phyloP scores from a whole-genome alignment of 352 stramenopile genomes.

The Globisporangium radiosum region DNA sequence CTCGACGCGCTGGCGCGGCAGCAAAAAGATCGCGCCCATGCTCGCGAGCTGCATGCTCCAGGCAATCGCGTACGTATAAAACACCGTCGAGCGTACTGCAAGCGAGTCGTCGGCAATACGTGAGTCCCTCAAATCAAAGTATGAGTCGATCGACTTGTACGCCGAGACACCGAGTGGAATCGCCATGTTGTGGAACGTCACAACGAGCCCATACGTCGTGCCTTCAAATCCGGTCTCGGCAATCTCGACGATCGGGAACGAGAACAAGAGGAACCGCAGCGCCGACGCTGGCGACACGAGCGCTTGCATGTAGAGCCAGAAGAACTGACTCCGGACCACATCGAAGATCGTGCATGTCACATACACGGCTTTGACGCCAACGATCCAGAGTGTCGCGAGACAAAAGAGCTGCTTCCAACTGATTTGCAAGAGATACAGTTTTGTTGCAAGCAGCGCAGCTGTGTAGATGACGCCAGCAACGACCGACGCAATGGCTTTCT shows the following conservation, averaged over 20 bases:
- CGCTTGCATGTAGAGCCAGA: conserved; percentile 57
- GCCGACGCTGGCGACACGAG: conserved; percentile 45
- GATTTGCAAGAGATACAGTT: conserved; percentile 42
- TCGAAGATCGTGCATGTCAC: conserved; percentile 44
- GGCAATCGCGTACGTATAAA: conserved; percentile 41
- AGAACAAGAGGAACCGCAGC: conserved; percentile 51
- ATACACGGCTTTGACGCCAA: conserved; percentile 43
- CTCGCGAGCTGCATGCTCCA: conserved; percentile 45
- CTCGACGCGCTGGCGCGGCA: conserved; percentile 38
- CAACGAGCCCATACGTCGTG: conserved; percentile 26
- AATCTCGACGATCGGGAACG: conserved; percentile 39
- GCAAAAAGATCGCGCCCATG: conserved; percentile 33
- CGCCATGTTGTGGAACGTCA: conserved; percentile 35
- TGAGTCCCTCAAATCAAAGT: conserved; percentile 42
- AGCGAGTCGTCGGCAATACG: conserved; percentile 43
- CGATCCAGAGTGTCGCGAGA: conserved; percentile 41
- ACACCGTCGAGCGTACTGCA: conserved; percentile 33
- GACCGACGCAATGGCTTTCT: conserved; percentile 35
- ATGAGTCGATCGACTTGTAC: conserved; percentile 57
- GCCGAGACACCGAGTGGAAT: conserved; percentile 40
- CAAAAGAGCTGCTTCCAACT: conserved; percentile 51
- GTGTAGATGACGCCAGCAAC: conserved; percentile 54
- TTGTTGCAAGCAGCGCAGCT: conserved; percentile 44
- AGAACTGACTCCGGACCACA: conserved; percentile 54
- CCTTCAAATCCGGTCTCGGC: conserved; percentile 26